Percentiles rank a stretch among this genome's conserved stretches.
These are phyloP conservation scores for Phytophthora uliginosa DNA, from an alignment of 352 stramenopile genomes.

Conservation along the genomic window DNA sequence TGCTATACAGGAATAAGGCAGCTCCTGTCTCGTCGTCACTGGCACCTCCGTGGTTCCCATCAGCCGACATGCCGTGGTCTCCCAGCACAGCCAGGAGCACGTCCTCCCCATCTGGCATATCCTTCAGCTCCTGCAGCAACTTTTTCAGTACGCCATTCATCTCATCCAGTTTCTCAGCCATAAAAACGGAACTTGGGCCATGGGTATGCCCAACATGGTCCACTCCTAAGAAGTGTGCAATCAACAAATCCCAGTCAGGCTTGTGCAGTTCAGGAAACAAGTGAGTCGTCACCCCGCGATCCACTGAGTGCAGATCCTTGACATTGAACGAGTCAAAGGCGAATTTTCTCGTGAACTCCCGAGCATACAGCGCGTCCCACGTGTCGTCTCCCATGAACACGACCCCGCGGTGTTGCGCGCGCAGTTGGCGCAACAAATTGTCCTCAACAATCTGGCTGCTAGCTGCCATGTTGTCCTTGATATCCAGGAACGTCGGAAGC, in stretches of 20 bases:
- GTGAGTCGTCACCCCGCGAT: slow-evolving; percentile 91
- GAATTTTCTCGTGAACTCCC: slow-evolving; percentile 93
- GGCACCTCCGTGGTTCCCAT: slow-evolving; percentile 98
- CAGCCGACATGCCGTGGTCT: slow-evolving; percentile 99
- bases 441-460: slow-evolving; percentile 95
- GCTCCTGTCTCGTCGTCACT: slow-evolving; percentile 96
- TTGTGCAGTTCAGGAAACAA: slow-evolving; percentile 80
- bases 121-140: slow-evolving; percentile 72
- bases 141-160: slow-evolving; percentile 94
- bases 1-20: slow-evolving; percentile 95
- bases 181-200: slow-evolving; percentile 94
- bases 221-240: slow-evolving; percentile 93
- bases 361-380: slow-evolving; percentile 96
- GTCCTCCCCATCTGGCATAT: slow-evolving; percentile 69
- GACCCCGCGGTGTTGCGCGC: slow-evolving; percentile 63
- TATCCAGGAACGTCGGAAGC: slow-evolving; percentile 99
- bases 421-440: slow-evolving; percentile 95
- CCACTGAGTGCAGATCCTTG: slow-evolving; percentile 98
- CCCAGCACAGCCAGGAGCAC: slow-evolving; percentile 95
- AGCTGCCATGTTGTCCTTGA: slow-evolving; percentile 95
- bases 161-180: slow-evolving; percentile 96
- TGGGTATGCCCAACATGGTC: slow-evolving; percentile 99
- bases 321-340: slow-evolving; percentile 99
- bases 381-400: slow-evolving; percentile 99
- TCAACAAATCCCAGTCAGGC: slow-evolving; percentile 82